Evolutionary conservation across 2,329 filamentous ascomycete species (phyloP).

Genomic region (Tolypocladium guangdongense): DNA sequence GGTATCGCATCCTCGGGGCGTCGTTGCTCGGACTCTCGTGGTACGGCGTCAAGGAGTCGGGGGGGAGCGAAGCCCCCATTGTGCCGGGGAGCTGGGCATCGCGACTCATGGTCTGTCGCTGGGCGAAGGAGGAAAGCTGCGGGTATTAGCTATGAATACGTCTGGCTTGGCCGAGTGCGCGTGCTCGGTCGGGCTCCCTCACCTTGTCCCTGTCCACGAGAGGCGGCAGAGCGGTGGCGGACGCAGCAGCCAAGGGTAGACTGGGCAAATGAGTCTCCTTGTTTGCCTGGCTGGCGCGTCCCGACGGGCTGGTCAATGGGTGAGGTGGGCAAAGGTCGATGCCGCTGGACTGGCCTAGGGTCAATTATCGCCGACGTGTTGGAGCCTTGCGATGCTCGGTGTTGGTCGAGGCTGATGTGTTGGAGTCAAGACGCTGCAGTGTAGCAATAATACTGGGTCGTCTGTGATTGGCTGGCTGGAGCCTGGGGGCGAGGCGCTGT

Average conservation of each 20-base stretch:
- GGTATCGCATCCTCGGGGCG: constrained; percentile 43
- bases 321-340: neutral
- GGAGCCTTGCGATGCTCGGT: neutral
- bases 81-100: constrained; percentile 15
- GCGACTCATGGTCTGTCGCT: constrained; percentile 18
- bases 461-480: neutral
- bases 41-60: neutral
- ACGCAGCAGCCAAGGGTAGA: neutral
- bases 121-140: neutral
- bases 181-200: neutral
- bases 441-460: constrained; percentile 1
- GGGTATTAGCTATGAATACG: neutral
- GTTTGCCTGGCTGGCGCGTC: neutral
- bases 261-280: neutral
- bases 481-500: neutral
- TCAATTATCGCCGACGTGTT: neutral
- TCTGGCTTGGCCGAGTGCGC: neutral
- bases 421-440: neutral
- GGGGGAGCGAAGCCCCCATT: constrained; percentile 13
- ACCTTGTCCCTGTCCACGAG: neutral
- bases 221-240: neutral
- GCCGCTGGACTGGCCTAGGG: neutral
- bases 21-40: constrained; percentile 10
- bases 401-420: neutral
- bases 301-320: neutral